A percentile compares a stretch with the other conserved stretches of the same genome.
phyloP scores from a whole-genome alignment of 352 stramenopile species.

The Phytophthora vignae region DNA sequence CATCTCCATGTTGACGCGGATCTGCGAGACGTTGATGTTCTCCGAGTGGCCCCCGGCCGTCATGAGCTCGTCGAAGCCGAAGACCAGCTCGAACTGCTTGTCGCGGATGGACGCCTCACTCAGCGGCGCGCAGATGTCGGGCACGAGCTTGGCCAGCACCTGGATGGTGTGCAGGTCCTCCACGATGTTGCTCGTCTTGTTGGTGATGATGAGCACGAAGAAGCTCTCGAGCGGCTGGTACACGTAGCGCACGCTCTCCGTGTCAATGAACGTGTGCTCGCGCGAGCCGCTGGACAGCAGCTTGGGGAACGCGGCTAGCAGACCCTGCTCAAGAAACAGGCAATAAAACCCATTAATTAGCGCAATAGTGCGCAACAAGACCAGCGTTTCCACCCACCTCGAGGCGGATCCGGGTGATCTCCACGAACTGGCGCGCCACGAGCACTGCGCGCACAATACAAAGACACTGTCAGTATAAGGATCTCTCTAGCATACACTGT shows the following conservation, averaged over 20 bases:
- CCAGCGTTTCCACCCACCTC: conserved; percentile 70
- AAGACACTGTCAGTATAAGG: conserved; percentile 11
- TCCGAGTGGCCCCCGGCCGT: conserved; percentile 98
- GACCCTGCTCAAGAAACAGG: conserved; percentile 57
- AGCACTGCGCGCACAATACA: conserved; percentile 71
- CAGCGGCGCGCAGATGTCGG: conserved; percentile 94
- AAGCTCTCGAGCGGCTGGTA: conserved; percentile 99
- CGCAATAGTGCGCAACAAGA: background rate
- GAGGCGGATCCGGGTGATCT: conserved; percentile 98
- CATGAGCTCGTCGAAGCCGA: conserved; percentile 99
- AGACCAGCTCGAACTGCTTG: conserved; percentile 99
- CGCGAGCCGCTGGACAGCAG: conserved; percentile 93
- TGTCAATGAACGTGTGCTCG: conserved; percentile 99
- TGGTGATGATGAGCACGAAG: conserved; percentile 99
- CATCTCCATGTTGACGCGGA: conserved; percentile 99
- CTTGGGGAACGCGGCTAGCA: conserved; percentile 99
- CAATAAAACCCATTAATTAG: conserved; percentile 6
- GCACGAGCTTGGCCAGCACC: conserved; percentile 97
- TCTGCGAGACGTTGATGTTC: conserved; percentile 93
- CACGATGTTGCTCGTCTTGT: conserved; percentile 99
- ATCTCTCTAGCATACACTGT: background rate
- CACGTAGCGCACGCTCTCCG: conserved; percentile 98
- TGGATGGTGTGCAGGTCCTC: conserved; percentile 99
- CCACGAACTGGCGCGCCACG: conserved; percentile 98
- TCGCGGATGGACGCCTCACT: conserved; percentile 96